Percentiles rank a stretch among this genome's conserved stretches.
These are phyloP conservation scores for Trichoderma orchidacearum DNA, from an alignment of 495 filamentous ascomycete genomes.

Conservation along the genomic window DNA sequence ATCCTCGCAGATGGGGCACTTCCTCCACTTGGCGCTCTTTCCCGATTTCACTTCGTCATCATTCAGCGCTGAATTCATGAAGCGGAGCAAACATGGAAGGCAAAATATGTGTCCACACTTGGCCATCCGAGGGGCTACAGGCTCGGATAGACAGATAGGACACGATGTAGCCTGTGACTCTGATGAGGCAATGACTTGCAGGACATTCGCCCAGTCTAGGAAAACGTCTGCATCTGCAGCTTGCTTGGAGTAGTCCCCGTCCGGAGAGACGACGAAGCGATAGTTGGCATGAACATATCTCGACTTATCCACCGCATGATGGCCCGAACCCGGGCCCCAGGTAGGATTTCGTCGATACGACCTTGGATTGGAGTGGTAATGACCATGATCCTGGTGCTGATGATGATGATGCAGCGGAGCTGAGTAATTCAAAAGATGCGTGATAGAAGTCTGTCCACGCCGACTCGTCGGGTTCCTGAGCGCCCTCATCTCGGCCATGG, in stretches of 20 bases:
- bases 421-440: constrained; percentile 87
- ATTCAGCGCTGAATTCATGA: constrained; percentile 62
- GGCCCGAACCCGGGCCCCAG: constrained; percentile 80
- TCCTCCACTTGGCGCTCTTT: constrained; percentile 55
- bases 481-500: constrained; percentile 69
- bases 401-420: constrained; percentile 65
- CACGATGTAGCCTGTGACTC: constrained; percentile 80
- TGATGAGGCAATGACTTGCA: constrained; percentile 82
- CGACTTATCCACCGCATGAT: constrained; percentile 85
- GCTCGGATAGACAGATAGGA: constrained; percentile 83
- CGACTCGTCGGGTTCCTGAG: constrained; percentile 75
- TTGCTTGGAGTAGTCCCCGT: constrained; percentile 64
- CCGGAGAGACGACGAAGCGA: constrained; percentile 83
- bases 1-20: constrained; percentile 94
- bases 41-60: constrained; percentile 58
- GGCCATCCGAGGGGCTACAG: constrained; percentile 92
- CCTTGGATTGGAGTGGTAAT: constrained; percentile 36
- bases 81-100: constrained; percentile 82
- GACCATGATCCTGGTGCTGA: constrained; percentile 37
- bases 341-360: constrained; percentile 50
- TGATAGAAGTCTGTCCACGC: constrained; percentile 91
- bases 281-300: constrained; percentile 96
- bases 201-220: constrained; percentile 78
- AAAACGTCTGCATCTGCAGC: constrained; percentile 79
- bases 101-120: constrained; percentile 97